Conservation (phyloP, 164 flowering plant species). For the Magnolia kwangsiensis region DNA sequence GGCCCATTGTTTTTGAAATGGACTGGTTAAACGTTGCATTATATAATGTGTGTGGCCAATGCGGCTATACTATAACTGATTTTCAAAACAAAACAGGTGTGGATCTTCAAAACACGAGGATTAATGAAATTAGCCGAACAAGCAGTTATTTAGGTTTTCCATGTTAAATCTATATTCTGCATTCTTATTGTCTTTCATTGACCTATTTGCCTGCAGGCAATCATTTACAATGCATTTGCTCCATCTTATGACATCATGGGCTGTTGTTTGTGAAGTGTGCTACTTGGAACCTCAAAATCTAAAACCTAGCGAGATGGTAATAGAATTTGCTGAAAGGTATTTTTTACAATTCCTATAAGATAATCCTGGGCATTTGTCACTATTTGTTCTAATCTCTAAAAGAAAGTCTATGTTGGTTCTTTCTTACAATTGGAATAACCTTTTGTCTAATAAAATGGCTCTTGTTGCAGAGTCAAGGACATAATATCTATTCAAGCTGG, state of each 20-base stretch:
- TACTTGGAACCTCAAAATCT: conserved; percentile 89
- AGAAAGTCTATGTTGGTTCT: neutral
- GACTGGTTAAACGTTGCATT: no score
- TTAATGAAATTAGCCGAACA: neutral
- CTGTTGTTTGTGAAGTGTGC: conserved; percentile 99
- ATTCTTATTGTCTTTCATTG: neutral
- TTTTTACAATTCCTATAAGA: neutral
- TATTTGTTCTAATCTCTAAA: neutral
- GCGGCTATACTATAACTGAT: no score
- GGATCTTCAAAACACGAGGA: neutral
- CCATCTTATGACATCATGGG: conserved; percentile 99
- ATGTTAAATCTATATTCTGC: neutral
- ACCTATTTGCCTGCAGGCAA: conserved; percentile 48
- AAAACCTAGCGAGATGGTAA: conserved; percentile 85
- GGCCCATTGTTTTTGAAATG: no score
- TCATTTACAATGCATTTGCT: conserved; percentile 90
- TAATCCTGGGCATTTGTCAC: neutral
- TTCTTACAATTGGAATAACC: neutral
- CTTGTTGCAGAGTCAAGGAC: conserved; percentile 71
- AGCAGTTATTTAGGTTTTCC: neutral
- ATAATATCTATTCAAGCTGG: conserved; percentile 91
- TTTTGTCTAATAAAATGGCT: neutral
- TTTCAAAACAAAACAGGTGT: no score
- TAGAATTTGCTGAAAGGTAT: conserved; percentile 94
- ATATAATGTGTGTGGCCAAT: no score